Base-by-base conservation (phyloP, 192 early-diverging fungal species). In the Helicostylum pulchrum region DNA sequence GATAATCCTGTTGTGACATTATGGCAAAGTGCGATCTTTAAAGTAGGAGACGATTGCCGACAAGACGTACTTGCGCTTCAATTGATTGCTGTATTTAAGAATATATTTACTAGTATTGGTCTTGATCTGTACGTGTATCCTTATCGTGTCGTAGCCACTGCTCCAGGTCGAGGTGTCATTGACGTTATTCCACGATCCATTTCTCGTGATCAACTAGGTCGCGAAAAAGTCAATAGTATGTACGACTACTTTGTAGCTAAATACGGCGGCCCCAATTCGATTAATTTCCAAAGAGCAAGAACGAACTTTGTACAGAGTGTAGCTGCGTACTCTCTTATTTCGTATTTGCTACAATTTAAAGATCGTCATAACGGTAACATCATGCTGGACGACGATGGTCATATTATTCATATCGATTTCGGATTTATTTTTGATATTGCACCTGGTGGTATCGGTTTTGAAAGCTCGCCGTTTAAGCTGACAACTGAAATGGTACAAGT, bases 11-110 rank as follows among this genome's bases (percentile, higher is more conserved):
- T 77, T 15, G 14, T 59, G 14, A 56, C 54, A 53, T 79, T 88
- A 6, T 87, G 90, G 76, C 88, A 93, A 71, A 88, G 90, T 1
- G 90, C 94, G 0, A 99, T 99, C 61, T 99, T 99, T 83, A 99
- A 99, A 81, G 96, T 99, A 49, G 97, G 97, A 55, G 97, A 99
- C 69, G 96, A 99, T 76, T 99, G 97, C 74, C 87, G 97, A n/a
- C 97, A 99, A 77, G 97, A 99, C 70, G 91, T 99, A 30, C 80
- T 99, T 63, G 96, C 96, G 2, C 73, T 99, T 51, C 97, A 99
- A 79, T 79, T 99, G 65, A 97, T 99, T 78, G 92, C 91, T 1
- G 88, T 96, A 47, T 99, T 97, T 77, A 97, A 98, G 68, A 93
- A 90, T 74, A 96, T 99, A 26, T 95, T 96, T 53, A 83, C 87